Conservation (phyloP, 179 eudicot genomes). For the Camellia oleifera region DNA sequence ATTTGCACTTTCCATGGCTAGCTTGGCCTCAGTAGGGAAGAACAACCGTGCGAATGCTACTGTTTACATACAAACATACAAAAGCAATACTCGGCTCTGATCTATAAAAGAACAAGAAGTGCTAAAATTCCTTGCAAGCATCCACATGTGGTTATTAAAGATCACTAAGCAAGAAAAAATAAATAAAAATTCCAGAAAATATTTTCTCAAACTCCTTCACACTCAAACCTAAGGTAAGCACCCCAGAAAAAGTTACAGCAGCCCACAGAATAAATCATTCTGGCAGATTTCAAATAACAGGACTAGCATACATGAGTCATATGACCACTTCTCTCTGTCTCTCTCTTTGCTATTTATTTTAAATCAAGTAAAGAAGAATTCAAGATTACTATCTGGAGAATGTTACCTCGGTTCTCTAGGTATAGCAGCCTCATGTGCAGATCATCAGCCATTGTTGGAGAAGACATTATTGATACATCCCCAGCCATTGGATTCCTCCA, state of each 20-base stretch:
- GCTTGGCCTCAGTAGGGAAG: constrained; percentile 49
- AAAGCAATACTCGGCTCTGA: constrained; percentile 3
- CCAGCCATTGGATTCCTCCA: constrained; percentile 36
- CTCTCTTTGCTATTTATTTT: too few relatives aligned
- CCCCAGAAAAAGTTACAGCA: too few relatives aligned
- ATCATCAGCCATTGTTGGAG: constrained; percentile 35
- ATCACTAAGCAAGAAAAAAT: too few relatives aligned
- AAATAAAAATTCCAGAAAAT: too few relatives aligned
- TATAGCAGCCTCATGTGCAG: constrained; percentile 42
- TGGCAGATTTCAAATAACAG: too few relatives aligned
- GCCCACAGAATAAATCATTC: too few relatives aligned
- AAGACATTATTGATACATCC: constrained; percentile 20
- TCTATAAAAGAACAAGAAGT: constrained; percentile 1
- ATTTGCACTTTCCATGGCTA: constrained; percentile 50
- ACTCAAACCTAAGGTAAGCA: too few relatives aligned
- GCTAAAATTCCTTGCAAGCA: too few relatives aligned
- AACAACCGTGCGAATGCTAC: constrained; percentile 46
- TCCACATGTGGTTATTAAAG: too few relatives aligned
- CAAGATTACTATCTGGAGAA: not conserved
- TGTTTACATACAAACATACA: constrained; percentile 11
- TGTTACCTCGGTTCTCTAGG: constrained; percentile 50
- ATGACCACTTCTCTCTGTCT: too few relatives aligned
- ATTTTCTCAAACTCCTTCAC: too few relatives aligned
- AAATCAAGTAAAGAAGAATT: not conserved
- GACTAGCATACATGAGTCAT: too few relatives aligned